phyloP scores from a whole-genome alignment of 148 eudicot genomes.

The Fagopyrum homotropicum region DNA sequence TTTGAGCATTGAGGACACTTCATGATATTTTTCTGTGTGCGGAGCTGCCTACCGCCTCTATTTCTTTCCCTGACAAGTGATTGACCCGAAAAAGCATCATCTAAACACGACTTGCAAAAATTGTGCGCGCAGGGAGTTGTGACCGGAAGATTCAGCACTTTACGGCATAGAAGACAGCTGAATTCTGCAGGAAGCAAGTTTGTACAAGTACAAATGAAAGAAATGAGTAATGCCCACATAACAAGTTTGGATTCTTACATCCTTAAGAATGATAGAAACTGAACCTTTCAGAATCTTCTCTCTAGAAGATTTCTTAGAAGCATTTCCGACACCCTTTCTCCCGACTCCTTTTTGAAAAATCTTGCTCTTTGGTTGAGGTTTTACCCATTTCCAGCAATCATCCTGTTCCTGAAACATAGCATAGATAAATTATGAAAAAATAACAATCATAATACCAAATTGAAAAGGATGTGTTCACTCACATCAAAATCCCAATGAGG shows the following conservation, averaged over 20 bases:
- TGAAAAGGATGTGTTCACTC: constrained; percentile 19
- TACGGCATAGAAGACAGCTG: constrained; percentile 53
- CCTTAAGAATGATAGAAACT: background rate
- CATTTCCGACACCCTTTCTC: constrained; percentile 20
- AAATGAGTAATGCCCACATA: background rate
- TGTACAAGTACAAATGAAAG: background rate
- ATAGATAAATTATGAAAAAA: background rate
- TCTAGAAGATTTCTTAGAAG: constrained; percentile 25
- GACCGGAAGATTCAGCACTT: constrained; percentile 68
- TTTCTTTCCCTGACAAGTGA: constrained; percentile 51
- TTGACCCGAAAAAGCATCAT: constrained; percentile 61
- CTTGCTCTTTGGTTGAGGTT: constrained; percentile 54
- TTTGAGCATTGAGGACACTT: constrained; percentile 68
- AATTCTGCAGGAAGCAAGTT: constrained; percentile 37
- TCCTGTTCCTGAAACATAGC: constrained; percentile 36
- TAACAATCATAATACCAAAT: background rate
- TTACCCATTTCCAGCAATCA: constrained; percentile 74
- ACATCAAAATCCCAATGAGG: constrained; percentile 91
- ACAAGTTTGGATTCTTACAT: no score
- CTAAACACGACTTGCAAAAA: constrained; percentile 74
- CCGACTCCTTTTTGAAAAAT: constrained; percentile 20
- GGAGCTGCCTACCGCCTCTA: constrained; percentile 50
- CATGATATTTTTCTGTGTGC: constrained; percentile 68
- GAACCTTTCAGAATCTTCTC: constrained; percentile 64
- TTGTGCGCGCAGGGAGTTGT: constrained; percentile 91